Evolutionary conservation across 1,284 basidiomycete genomes (phyloP).

Genomic region (Rhodofomes roseus): DNA sequence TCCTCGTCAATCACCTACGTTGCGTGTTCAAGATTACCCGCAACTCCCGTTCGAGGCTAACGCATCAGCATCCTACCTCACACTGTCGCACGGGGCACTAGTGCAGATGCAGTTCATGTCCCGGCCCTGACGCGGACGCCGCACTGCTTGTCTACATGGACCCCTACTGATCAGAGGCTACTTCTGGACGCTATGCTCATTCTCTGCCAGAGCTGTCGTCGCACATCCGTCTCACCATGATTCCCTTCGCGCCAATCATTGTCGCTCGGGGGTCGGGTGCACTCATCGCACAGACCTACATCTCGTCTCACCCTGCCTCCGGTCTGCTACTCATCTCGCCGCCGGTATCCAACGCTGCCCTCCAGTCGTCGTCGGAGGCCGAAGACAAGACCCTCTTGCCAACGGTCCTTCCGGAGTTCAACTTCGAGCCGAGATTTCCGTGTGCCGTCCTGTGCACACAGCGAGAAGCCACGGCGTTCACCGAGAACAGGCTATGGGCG

Average conservation of each 20-base stretch:
- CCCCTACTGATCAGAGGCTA: neutral
- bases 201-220: constrained; percentile 34
- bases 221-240: constrained; percentile 40
- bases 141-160: neutral
- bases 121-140: neutral
- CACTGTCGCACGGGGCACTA: neutral
- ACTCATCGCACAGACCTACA: constrained; percentile 62
- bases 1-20: too few relatives aligned
- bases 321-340: constrained; percentile 61
- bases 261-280: constrained; percentile 48
- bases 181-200: neutral
- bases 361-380: constrained; percentile 11
- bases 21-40: too few relatives aligned
- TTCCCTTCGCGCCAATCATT: constrained; percentile 63
- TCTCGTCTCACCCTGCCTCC: constrained; percentile 60
- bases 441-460: constrained; percentile 45
- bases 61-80: neutral
- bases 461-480: constrained; percentile 10
- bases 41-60: neutral
- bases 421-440: constrained; percentile 63
- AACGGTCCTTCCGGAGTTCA: constrained; percentile 44
- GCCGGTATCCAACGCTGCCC: constrained; percentile 39
- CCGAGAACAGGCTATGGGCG: constrained; percentile 16
- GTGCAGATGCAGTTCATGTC: neutral
- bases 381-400: constrained; percentile 31